These are phyloP conservation scores for Trichosporon faecale DNA, from an alignment of 1,284 basidiomycete species.

Conservation along the genomic window DNA sequence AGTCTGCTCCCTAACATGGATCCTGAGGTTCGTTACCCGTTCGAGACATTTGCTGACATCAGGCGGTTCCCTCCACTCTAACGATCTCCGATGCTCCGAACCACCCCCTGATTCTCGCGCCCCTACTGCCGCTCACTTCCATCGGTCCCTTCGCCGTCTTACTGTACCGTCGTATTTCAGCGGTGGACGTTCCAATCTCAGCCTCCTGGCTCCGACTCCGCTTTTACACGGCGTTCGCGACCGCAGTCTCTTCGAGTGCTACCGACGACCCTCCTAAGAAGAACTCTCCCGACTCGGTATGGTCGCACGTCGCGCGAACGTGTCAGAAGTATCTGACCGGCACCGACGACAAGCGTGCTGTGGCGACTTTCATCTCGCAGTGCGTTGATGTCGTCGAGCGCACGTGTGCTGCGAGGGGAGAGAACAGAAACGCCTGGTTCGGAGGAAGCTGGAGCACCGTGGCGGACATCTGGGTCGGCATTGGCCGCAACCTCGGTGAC, in stretches of 20 bases:
- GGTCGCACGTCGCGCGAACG: conserved; percentile 20
- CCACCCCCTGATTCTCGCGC: conserved; percentile 18
- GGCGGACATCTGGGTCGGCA: conserved; percentile 45
- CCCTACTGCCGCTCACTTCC: conserved; percentile 6
- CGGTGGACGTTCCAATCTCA: background rate
- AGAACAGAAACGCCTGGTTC: conserved; percentile 29
- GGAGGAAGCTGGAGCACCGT: conserved; percentile 34
- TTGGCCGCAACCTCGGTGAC: conserved; percentile 41
- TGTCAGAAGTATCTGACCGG: conserved; percentile 13
- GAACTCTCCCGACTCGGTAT: conserved; percentile 17
- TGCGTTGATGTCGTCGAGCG: conserved; percentile 31
- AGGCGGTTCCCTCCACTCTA: conserved; percentile 12
- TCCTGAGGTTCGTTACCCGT: conserved; percentile 17
- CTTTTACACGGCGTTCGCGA: conserved; percentile 12
- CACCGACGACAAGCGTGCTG: conserved; percentile 21
- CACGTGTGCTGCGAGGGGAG: conserved; percentile 23
- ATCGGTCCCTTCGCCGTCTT: conserved; percentile 12
- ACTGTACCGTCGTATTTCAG: conserved; percentile 14
- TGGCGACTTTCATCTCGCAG: conserved; percentile 23
- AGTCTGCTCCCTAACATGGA: conserved; percentile 22
- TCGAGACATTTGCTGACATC: background rate
- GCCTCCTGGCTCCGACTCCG: conserved; percentile 18
- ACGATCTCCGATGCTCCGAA: conserved; percentile 4
- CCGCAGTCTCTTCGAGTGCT: conserved; percentile 4
- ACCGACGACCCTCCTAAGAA: background rate